phyloP scores from a whole-genome alignment of 2,329 filamentous ascomycete genomes.

The Penicillium digitatum region DNA sequence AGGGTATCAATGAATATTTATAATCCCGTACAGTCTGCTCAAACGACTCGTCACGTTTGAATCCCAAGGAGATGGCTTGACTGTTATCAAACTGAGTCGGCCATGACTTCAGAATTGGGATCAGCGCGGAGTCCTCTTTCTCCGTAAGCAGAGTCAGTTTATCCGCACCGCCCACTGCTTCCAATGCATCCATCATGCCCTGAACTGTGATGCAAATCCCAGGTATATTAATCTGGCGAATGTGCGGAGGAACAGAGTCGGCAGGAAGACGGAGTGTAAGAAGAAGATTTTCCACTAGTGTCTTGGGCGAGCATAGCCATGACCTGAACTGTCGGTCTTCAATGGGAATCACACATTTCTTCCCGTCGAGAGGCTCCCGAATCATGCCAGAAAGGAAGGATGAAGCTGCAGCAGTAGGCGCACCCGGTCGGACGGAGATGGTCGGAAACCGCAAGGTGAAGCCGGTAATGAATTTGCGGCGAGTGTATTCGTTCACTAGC shows the following conservation, averaged over 20 bases:
- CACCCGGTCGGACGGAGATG: conserved; percentile 58
- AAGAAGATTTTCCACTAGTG: conserved; percentile 53
- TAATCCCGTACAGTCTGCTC: conserved; percentile 57
- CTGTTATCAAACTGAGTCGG: conserved; percentile 54
- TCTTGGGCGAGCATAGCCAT: conserved; percentile 54
- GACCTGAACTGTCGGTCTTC: conserved; percentile 50
- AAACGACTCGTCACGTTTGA: conserved; percentile 50
- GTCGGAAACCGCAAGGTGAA: conserved; percentile 59
- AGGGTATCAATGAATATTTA: conserved; percentile 34
- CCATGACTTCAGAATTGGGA: conserved; percentile 55
- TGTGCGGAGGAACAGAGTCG: conserved; percentile 41
- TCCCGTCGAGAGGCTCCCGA: conserved; percentile 57
- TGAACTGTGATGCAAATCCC: conserved; percentile 52
- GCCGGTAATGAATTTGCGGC: conserved; percentile 56
- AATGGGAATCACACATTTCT: conserved; percentile 52
- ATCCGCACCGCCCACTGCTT: conserved; percentile 53
- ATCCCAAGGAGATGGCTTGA: conserved; percentile 50
- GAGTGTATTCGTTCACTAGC: conserved; percentile 60
- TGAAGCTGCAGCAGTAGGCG: conserved; percentile 59
- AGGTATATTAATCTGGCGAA: conserved; percentile 56
- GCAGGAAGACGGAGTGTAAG: conserved; percentile 45
- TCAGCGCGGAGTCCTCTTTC: conserved; percentile 49
- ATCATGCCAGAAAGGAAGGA: conserved; percentile 62
- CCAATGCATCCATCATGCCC: conserved; percentile 55
- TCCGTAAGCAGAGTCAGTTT: conserved; percentile 51